These are phyloP conservation scores for Gymnopilus junonius DNA, from an alignment of 768 basidiomycete species.

Conservation along the genomic window DNA sequence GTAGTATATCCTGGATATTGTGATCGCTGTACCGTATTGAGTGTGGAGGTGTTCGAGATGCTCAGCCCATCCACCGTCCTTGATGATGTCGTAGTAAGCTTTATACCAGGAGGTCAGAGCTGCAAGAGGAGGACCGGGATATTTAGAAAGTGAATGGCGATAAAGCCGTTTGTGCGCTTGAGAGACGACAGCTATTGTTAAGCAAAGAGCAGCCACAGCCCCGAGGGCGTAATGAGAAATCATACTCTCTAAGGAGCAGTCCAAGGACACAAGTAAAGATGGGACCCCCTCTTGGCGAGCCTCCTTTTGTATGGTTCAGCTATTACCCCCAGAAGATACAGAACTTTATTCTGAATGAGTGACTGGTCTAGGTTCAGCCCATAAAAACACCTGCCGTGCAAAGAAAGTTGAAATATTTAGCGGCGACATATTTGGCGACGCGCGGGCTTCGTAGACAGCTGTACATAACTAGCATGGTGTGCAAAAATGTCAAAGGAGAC, in stretches of 20 bases:
- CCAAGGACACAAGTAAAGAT: neutral
- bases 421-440: neutral
- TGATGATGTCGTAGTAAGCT: conserved; percentile 38
- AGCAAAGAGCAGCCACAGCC: conserved; percentile 5
- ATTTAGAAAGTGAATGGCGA: conserved; percentile 31
- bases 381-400: neutral
- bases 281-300: neutral
- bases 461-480: neutral
- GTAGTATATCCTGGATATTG: neutral
- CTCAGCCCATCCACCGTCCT: conserved; percentile 41
- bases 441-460: conserved; percentile 1
- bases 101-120: conserved; percentile 37
- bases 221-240: conserved; percentile 1
- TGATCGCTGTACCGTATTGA: conserved; percentile 35
- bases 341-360: neutral
- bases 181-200: neutral
- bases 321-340: neutral
- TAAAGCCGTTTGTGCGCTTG: conserved; percentile 6
- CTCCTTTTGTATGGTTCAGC: conserved; percentile 4
- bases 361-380: neutral
- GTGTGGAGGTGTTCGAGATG: conserved; percentile 40
- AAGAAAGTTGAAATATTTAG: neutral
- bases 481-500: neutral
- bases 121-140: conserved; percentile 38
- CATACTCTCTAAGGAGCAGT: neutral